phyloP scores from a whole-genome alignment of 805 yeast genomes.

The Ogataea methanolica region DNA sequence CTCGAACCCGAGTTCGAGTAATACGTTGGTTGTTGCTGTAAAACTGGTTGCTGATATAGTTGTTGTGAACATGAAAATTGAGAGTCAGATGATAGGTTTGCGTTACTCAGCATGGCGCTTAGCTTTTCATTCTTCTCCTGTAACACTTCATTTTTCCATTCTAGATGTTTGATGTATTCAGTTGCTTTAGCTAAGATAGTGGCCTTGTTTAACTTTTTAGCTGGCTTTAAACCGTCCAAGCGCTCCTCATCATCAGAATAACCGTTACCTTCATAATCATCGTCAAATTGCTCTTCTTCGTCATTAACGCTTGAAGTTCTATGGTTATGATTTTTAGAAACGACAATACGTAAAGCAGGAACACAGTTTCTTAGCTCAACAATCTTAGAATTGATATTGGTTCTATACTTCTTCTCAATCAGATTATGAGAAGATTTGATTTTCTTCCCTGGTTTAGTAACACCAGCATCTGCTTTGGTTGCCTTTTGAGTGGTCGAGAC shows the following conservation, averaged over 20 bases:
- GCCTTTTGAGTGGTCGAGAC: conserved; percentile 4
- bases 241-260: conserved; percentile 48
- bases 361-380: conserved; percentile 71
- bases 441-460: conserved; percentile 30
- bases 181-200: conserved; percentile 71
- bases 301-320: conserved; percentile 27
- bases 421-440: conserved; percentile 71
- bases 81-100: conserved; percentile 15
- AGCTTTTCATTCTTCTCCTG: conserved; percentile 43
- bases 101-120: conserved; percentile 19
- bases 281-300: conserved; percentile 40
- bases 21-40: conserved; percentile 2
- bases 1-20: conserved; percentile 21
- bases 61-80: conserved; percentile 8
- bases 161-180: conserved; percentile 73
- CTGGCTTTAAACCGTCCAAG: conserved; percentile 73
- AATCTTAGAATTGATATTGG: conserved; percentile 74
- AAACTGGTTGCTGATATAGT: conserved; percentile 1
- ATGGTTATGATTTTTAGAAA: conserved; percentile 33
- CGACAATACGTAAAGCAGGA: conserved; percentile 58
- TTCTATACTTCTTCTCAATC: conserved; percentile 78
- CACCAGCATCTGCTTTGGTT: conserved; percentile 6
- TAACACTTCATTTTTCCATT: conserved; percentile 50
- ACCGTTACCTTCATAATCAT: conserved; percentile 49
- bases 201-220: conserved; percentile 73